Evolutionary conservation across 257 asterid genomes (phyloP).

Genomic region (Mentha longifolia): DNA sequence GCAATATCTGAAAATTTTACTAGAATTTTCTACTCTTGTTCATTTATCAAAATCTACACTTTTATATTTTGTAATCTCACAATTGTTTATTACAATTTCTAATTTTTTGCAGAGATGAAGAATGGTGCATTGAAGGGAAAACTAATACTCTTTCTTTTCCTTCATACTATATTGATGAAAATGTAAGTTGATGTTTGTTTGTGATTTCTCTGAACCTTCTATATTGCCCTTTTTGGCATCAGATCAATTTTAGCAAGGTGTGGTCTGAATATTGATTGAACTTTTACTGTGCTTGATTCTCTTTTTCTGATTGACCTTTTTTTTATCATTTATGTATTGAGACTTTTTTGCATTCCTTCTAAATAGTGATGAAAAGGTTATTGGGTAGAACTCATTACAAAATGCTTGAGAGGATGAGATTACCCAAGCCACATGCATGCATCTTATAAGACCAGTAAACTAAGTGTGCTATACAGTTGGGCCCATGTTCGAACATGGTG

Average conservation of each 20-base stretch:
- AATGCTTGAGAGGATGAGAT: constrained; percentile 9
- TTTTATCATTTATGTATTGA: not conserved
- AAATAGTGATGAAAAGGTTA: constrained; percentile 4
- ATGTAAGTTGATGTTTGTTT: constrained; percentile 61
- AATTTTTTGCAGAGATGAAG: constrained; percentile 80
- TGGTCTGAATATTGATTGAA: constrained; percentile 15
- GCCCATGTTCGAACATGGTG: not conserved
- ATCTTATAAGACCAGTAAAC: constrained; percentile 6
- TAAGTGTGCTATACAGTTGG: not conserved
- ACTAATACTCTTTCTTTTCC: constrained; percentile 88
- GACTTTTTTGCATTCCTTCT: not conserved
- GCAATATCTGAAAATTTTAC: not conserved
- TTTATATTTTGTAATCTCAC: constrained; percentile 4
- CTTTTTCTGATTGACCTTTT: constrained; percentile 14
- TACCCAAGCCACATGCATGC: not conserved
- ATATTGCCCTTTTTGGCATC: constrained; percentile 22
- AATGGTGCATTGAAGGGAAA: constrained; percentile 88
- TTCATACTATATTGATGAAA: constrained; percentile 95
- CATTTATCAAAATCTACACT: constrained; percentile 2
- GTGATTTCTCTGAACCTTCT: constrained; percentile 20
- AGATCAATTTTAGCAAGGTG: constrained; percentile 31
- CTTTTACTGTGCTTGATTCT: not conserved
- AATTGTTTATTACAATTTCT: constrained; percentile 29
- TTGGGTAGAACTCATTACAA: not conserved
- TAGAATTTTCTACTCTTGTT: not conserved